Percentiles rank a stretch among this genome's conserved stretches.
Conservation (phyloP, 257 asterid species). For the Rauvolfia tetraphylla region DNA sequence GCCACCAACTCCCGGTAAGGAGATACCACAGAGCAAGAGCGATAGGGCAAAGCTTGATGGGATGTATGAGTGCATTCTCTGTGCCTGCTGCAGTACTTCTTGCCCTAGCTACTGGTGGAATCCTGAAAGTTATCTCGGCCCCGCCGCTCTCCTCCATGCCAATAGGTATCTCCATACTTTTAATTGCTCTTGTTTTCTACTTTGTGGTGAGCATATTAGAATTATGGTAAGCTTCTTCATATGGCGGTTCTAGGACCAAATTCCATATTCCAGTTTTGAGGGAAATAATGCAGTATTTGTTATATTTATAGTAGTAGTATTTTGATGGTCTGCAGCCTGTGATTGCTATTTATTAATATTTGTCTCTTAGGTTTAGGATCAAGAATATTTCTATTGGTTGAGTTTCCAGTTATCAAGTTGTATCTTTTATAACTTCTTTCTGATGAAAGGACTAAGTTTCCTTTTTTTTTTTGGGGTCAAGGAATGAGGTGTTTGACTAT, state of each 20-base stretch:
- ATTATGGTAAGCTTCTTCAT: background rate
- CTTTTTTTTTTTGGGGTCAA: no score
- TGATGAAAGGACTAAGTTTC: no score
- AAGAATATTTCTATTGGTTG: background rate
- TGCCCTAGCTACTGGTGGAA: conserved; percentile 99
- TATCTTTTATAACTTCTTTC: background rate
- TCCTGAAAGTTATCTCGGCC: conserved; percentile 95
- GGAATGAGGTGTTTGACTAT: background rate
- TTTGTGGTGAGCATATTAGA: background rate
- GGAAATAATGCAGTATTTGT: background rate
- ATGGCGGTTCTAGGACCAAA: background rate
- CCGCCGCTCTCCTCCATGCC: conserved; percentile 93
- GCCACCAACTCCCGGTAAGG: conserved; percentile 59
- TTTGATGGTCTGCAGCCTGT: background rate
- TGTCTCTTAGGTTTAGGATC: background rate
- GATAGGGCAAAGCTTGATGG: conserved; percentile 93
- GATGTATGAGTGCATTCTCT: conserved; percentile 92
- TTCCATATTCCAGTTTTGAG: background rate
- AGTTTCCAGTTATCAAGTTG: background rate
- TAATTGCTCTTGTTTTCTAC: background rate
- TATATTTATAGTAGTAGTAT: background rate
- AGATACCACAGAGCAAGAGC: conserved; percentile 71
- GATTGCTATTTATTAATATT: background rate
- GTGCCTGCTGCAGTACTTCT: conserved; percentile 94
- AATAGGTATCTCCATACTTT: conserved; percentile 44